A percentile compares a stretch with the other conserved stretches of the same genome.
Conservation (phyloP, 768 basidiomycete species). For the Hygrocybe coccinea region DNA sequence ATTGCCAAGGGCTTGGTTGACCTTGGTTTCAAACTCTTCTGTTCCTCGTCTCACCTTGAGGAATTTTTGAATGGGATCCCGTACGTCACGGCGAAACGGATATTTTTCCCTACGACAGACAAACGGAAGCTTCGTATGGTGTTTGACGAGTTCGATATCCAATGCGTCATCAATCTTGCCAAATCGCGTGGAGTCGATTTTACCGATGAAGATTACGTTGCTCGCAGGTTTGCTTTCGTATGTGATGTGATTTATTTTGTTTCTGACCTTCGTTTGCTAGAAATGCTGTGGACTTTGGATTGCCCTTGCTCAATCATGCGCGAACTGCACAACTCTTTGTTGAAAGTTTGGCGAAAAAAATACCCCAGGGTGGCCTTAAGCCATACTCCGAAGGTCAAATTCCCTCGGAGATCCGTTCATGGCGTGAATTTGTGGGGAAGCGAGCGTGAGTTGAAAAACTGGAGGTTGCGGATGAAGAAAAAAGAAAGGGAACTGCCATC, state of each 20-base stretch:
- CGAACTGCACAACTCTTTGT: slow-evolving; percentile 87
- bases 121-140: slow-evolving; percentile 93
- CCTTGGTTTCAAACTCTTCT: slow-evolving; percentile 94
- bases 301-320: slow-evolving; percentile 87
- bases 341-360: slow-evolving; percentile 78
- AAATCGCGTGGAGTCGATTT: slow-evolving; percentile 68
- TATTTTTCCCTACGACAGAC: slow-evolving; percentile 95
- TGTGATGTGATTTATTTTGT: not conserved
- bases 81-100: slow-evolving; percentile 77
- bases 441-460: slow-evolving; percentile 44
- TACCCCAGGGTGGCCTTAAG: slow-evolving; percentile 71
- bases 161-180: slow-evolving; percentile 90
- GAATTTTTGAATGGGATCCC: slow-evolving; percentile 73
- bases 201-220: slow-evolving; percentile 94
- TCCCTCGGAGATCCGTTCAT: slow-evolving; percentile 87
- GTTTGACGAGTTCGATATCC: slow-evolving; percentile 90
- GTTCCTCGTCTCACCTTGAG: slow-evolving; percentile 75
- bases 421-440: slow-evolving; percentile 82
- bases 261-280: slow-evolving; percentile 33
- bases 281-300: slow-evolving; percentile 93
- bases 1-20: slow-evolving; percentile 77
- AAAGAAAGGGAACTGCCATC: slow-evolving; percentile 3
- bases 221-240: slow-evolving; percentile 59
- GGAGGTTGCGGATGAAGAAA: slow-evolving; percentile 13
- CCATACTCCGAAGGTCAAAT: slow-evolving; percentile 83